Base-by-base conservation (phyloP, 2,329 filamentous ascomycete genomes). In the Aplosporella prunicola region DNA sequence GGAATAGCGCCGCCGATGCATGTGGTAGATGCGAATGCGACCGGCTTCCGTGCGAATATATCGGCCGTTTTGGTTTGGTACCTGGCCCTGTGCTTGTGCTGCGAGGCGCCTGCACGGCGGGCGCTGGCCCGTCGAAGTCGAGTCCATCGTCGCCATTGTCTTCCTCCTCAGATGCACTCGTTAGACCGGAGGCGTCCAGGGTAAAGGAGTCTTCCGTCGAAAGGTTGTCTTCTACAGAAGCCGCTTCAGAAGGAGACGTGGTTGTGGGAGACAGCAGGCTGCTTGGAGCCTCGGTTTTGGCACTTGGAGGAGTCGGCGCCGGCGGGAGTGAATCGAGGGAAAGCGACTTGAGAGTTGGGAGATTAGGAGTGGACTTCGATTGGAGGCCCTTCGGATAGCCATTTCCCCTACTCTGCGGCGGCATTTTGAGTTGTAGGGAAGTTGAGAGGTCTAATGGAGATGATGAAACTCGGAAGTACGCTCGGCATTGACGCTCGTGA, bases 1-100 rank as follows among this genome's bases (percentile, higher is more conserved):
- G 91, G 57, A 80, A 82, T 45, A 67, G 51, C 6, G 50, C 47
- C 16, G 46, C 51, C 2, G 49, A 45, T 3, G 54, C 51, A 16
- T 56, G 53, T 14, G 47, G 61, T 2, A 69, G 59, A 24, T 67
- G 60, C n/a, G 57, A 62, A 32, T 68, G 59, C 15, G 63, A 66
- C 29, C 60, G 58, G 4, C 60, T 67, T 30, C 50, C 51, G 50
- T 60, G 61, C 41, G 62, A 63, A 44, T 58, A 62, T 20, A 65
- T 58, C 20, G 58, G 65, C 20, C 53, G 57, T 31, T 23, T 37
- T 4, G 23, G 46, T 35, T 16, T 47, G 52, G 30, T 51, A 30
- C 16, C 15, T 10, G 9, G 24, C 20, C 20, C 28, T 29, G 17
- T 39, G 29, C 30, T 32, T 25, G 20, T 25, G 37, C 25, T 37